Percentiles rank a stretch among this genome's conserved stretches.
These are phyloP conservation scores for Coniochaeta hoffmannii DNA, from an alignment of 2,329 filamentous ascomycete genomes.

Conservation along the genomic window DNA sequence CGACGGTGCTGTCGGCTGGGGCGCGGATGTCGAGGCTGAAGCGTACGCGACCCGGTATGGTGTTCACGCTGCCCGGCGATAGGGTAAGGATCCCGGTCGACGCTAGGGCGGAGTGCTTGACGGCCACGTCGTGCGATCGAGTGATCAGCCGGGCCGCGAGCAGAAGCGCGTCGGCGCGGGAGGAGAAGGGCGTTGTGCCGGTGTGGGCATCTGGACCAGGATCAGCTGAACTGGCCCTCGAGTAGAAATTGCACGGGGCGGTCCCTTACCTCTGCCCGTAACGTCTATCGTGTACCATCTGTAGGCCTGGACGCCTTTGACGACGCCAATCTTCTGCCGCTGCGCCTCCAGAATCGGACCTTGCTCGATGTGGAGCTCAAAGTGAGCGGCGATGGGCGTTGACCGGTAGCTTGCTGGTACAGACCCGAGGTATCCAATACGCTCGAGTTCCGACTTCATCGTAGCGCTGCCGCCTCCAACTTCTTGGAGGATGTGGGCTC, in stretches of 20 bases:
- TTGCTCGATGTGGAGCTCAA: slow-evolving; percentile 82
- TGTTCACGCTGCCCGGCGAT: slow-evolving; percentile 55
- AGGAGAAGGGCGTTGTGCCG: slow-evolving; percentile 55
- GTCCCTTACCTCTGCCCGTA: slow-evolving; percentile 37
- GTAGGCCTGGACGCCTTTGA: slow-evolving; percentile 68
- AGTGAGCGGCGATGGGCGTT: slow-evolving; percentile 66
- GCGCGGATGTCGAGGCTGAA: slow-evolving; percentile 62
- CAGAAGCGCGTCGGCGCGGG: slow-evolving; percentile 23
- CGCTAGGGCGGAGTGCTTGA: slow-evolving; percentile 16
- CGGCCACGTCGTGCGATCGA: slow-evolving; percentile 17
- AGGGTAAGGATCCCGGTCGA: slow-evolving; percentile 20
- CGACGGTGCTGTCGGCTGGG: slow-evolving; percentile 44
- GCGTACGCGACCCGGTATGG: slow-evolving; percentile 55
- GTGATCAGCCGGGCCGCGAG: slow-evolving; percentile 25
- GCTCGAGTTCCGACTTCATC: slow-evolving; percentile 60
- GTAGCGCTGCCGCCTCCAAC: slow-evolving; percentile 55
- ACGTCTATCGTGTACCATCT: slow-evolving; percentile 65
- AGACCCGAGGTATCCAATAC: slow-evolving; percentile 63
- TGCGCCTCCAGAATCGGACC: slow-evolving; percentile 65
- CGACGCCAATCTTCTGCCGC: slow-evolving; percentile 58
- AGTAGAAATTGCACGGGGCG: not conserved
- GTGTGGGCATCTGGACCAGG: slow-evolving; percentile 56
- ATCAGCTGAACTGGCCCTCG: not conserved
- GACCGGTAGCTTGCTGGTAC: slow-evolving; percentile 20
- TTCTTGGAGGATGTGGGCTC: slow-evolving; percentile 54